Conservation (phyloP, 768 basidiomycete genomes). For the Hericium alpestre region DNA sequence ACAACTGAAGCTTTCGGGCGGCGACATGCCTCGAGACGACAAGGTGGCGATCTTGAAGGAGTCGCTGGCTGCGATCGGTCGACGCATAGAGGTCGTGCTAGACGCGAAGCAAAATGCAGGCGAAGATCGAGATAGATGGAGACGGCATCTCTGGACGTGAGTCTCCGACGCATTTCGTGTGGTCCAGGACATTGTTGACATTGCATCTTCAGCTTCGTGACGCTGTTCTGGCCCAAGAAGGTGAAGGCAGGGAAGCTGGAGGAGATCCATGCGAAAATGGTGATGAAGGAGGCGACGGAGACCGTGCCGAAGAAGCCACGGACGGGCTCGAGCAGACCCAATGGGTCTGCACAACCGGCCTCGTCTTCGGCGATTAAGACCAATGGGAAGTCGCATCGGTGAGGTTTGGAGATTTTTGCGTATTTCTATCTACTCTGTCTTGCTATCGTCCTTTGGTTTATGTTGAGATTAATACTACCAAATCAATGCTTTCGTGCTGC, state of each 20-base stretch:
- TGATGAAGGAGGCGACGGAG: conserved; percentile 69
- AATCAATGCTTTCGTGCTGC: no score
- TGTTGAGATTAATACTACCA: no score
- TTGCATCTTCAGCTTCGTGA: conserved; percentile 60
- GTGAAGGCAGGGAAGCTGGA: conserved; percentile 89
- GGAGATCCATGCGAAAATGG: conserved; percentile 95
- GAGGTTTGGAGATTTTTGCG: conserved; percentile 17
- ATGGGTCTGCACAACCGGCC: conserved; percentile 30
- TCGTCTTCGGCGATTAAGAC: conserved; percentile 36
- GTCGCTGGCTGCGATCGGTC: conserved; percentile 86
- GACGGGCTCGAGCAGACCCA: conserved; percentile 33
- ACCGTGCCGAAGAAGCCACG: conserved; percentile 50
- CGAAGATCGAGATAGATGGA: conserved; percentile 79
- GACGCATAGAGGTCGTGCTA: conserved; percentile 79
- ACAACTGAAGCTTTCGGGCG: conserved; percentile 88
- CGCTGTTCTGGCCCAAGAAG: conserved; percentile 95
- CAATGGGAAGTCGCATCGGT: conserved; percentile 55
- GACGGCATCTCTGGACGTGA: conserved; percentile 93
- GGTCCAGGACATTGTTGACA: conserved; percentile 2
- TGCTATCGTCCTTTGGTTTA: not conserved
- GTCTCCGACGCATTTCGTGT: conserved; percentile 24
- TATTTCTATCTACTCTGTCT: not conserved
- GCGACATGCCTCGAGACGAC: conserved; percentile 88
- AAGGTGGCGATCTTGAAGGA: conserved; percentile 95
- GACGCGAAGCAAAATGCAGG: conserved; percentile 66